phyloP scores from a whole-genome alignment of 192 early-diverging fungal genomes.

The Haplosporangium gracile region DNA sequence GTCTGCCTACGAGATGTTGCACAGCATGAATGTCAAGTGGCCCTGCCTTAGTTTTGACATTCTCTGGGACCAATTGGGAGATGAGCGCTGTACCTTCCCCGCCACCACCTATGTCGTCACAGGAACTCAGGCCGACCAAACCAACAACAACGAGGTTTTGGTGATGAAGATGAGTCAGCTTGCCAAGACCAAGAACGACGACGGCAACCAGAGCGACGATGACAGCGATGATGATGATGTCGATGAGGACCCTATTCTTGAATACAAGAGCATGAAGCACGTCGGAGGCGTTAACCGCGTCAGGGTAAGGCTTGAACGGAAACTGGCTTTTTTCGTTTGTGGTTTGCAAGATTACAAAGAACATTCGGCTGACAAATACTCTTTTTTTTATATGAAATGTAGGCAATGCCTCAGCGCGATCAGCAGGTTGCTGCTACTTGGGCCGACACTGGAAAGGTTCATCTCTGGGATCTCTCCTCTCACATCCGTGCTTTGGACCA shows the following conservation, averaged over 20 bases:
- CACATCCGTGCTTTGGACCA: conserved; percentile 83
- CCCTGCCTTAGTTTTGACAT: conserved; percentile 98
- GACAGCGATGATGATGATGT: conserved; percentile 86
- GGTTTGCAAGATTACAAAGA: not conserved
- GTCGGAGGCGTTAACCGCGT: conserved; percentile 94
- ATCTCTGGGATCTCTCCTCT: conserved; percentile 90
- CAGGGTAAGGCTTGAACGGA: conserved; percentile 61
- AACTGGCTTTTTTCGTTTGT: not conserved
- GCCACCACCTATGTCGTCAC: conserved; percentile 94
- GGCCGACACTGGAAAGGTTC: conserved; percentile 96
- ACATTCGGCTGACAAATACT: not conserved
- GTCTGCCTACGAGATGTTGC: conserved; percentile 97
- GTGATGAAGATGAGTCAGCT: conserved; percentile 97
- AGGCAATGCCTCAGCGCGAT: conserved; percentile 80
- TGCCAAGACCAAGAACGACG: conserved; percentile 93
- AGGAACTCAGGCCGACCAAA: conserved; percentile 90
- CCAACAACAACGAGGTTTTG: conserved; percentile 90
- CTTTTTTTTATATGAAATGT: not conserved
- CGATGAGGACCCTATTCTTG: conserved; percentile 96
- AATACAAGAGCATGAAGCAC: conserved; percentile 86
- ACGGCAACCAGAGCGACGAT: conserved; percentile 79
- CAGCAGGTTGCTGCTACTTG: conserved; percentile 89
- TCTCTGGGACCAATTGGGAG: conserved; percentile 88
- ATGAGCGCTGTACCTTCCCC: conserved; percentile 85
- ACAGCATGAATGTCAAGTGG: conserved; percentile 92